Conservation (phyloP, 2,329 filamentous ascomycete genomes). For the Cladorrhinum sp. region DNA sequence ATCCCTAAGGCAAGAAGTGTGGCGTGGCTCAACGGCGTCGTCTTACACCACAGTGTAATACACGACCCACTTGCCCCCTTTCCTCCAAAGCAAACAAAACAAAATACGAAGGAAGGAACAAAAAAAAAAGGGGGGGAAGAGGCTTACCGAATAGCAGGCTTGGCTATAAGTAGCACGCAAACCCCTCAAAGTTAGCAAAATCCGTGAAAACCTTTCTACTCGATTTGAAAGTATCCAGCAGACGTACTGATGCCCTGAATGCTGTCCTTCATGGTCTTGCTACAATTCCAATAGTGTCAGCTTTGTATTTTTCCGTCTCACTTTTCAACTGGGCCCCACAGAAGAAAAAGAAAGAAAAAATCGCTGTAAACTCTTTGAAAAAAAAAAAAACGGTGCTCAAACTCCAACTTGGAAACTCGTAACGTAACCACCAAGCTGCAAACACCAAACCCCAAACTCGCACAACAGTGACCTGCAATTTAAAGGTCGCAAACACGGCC, state of each 20-base stretch:
- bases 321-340: background rate
- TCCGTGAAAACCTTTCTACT: too few species aligned
- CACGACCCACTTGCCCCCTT: background rate
- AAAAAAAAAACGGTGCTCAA: too few species aligned
- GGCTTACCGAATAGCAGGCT: conserved; percentile 51
- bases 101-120: too few species aligned
- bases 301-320: background rate
- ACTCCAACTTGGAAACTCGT: too few species aligned
- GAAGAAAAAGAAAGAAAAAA: too few species aligned
- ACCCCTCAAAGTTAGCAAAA: conserved; percentile 13
- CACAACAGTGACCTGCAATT: too few species aligned
- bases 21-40: background rate
- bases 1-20: background rate
- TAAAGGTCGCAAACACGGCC: too few species aligned
- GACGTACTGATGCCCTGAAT: conserved; percentile 49
- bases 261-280: conserved; percentile 48
- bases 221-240: too few species aligned
- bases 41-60: background rate
- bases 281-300: conserved; percentile 24
- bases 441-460: background rate
- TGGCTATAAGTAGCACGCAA: conserved; percentile 41
- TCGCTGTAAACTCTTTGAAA: too few species aligned
- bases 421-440: background rate
- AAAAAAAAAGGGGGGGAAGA: background rate
- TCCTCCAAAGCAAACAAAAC: background rate